Percentiles rank a stretch among this genome's conserved stretches.
These are phyloP conservation scores for Pestalotiopsis sp. DNA, from an alignment of 2,329 filamentous ascomycete genomes.

Conservation along the genomic window DNA sequence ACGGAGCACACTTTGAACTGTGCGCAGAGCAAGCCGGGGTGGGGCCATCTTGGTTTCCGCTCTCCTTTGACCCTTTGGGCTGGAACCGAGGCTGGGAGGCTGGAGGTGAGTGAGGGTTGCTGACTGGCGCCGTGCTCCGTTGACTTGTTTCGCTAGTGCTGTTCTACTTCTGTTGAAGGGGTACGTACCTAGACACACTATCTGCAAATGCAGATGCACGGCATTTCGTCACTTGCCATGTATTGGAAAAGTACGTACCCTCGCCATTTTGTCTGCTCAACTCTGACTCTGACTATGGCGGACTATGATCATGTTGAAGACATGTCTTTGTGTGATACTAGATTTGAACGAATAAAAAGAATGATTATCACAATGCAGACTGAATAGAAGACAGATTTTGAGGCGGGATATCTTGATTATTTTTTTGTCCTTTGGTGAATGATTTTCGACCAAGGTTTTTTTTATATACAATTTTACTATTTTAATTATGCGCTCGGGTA, in stretches of 20 bases:
- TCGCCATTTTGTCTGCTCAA: background rate
- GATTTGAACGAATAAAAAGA: background rate
- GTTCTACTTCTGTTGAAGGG: background rate
- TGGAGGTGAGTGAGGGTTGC: background rate
- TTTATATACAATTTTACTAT: slow-evolving; percentile 11
- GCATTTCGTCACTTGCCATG: background rate
- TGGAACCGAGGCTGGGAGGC: slow-evolving; percentile 11
- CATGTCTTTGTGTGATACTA: background rate
- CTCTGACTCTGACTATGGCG: background rate
- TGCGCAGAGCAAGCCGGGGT: background rate
- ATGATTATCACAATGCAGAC: background rate
- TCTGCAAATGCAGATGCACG: background rate
- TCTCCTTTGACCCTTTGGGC: slow-evolving; percentile 5
- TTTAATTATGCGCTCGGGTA: background rate
- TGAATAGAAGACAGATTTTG: background rate
- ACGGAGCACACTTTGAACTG: background rate
- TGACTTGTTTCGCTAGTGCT: background rate
- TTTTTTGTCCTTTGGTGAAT: background rate
- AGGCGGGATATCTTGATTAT: slow-evolving; percentile 36
- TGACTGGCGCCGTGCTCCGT: background rate
- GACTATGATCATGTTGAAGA: background rate
- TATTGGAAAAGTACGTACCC: background rate
- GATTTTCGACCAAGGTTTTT: background rate
- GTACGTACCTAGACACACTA: background rate
- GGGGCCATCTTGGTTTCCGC: background rate